phyloP scores from a whole-genome alignment of 805 yeast species.

The Candida patagonica region DNA sequence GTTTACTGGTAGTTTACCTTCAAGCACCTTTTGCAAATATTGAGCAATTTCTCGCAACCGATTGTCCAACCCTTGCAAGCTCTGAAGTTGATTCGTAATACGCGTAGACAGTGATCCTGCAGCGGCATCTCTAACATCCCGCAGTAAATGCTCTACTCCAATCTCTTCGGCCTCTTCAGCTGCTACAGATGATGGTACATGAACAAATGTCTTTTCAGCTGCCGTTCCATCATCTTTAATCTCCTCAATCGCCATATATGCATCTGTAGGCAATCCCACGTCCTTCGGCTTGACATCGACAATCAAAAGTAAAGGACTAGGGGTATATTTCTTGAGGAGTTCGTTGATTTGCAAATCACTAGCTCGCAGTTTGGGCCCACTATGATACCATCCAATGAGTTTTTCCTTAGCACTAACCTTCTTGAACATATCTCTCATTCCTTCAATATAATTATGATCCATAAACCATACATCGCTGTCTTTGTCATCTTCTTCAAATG shows the following conservation, averaged over 20 bases:
- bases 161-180: slow-evolving; percentile 99
- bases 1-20: slow-evolving; percentile 71
- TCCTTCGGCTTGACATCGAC: slow-evolving; percentile 81
- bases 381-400: slow-evolving; percentile 98
- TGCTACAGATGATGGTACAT: slow-evolving; percentile 82
- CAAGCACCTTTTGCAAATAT: slow-evolving; percentile 67
- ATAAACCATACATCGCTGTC: slow-evolving; percentile 91
- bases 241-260: slow-evolving; percentile 89
- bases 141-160: slow-evolving; percentile 91
- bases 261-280: slow-evolving; percentile 93
- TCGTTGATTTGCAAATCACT: slow-evolving; percentile 90
- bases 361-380: slow-evolving; percentile 86
- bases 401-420: slow-evolving; percentile 96
- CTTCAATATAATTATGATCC: slow-evolving; percentile 92
- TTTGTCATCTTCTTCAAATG: slow-evolving; percentile 93
- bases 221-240: slow-evolving; percentile 92
- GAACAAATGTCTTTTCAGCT: slow-evolving; percentile 86
- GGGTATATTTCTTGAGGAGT: slow-evolving; percentile 70
- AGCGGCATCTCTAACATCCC: slow-evolving; percentile 94
- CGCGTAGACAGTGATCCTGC: slow-evolving; percentile 84
- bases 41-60: slow-evolving; percentile 67
- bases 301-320: slow-evolving; percentile 74
- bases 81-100: slow-evolving; percentile 81
- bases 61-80: slow-evolving; percentile 75
- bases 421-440: slow-evolving; percentile 96